A percentile compares a stretch with the other conserved stretches of the same genome.
phyloP scores from a whole-genome alignment of 2,329 filamentous ascomycete species.

The Hortaea werneckii region DNA sequence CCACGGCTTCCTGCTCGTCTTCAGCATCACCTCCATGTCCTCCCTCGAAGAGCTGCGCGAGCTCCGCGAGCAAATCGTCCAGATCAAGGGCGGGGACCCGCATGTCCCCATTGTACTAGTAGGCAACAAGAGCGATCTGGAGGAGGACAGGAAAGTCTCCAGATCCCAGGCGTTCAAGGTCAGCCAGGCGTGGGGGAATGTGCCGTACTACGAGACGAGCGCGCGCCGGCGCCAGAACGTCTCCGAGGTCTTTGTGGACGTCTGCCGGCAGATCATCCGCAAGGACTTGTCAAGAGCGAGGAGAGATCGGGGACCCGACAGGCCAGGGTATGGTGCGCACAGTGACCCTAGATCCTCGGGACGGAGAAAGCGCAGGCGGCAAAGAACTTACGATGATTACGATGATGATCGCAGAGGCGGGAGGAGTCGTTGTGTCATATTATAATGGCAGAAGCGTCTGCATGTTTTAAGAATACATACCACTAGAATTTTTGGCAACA shows the following conservation, averaged over 20 bases:
- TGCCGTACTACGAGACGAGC: conserved; percentile 84
- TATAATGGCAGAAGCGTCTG: conserved; percentile 3
- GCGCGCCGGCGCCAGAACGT: conserved; percentile 77
- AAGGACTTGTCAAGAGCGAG: conserved; percentile 16
- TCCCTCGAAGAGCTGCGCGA: conserved; percentile 75
- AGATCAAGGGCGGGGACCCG: conserved; percentile 74
- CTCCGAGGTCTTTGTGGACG: conserved; percentile 64
- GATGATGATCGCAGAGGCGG: conserved; percentile 3
- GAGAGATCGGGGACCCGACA: not conserved
- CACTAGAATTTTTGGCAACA: not conserved
- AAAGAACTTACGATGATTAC: not conserved
- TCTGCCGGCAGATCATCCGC: conserved; percentile 29
- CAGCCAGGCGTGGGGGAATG: conserved; percentile 76
- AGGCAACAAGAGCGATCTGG: conserved; percentile 83
- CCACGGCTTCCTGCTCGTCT: conserved; percentile 83
- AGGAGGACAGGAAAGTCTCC: conserved; percentile 71
- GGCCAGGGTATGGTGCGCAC: not conserved
- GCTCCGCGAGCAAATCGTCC: conserved; percentile 78
- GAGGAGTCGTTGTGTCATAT: conserved; percentile 11
- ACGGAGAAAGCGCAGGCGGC: not conserved
- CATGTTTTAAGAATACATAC: not conserved
- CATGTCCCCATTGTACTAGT: conserved; percentile 67
- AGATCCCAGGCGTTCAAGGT: conserved; percentile 71
- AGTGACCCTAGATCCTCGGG: not conserved
- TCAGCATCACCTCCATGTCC: conserved; percentile 77